phyloP scores from a whole-genome alignment of 1,139 yeast genomes.

The Candida albicans region DNA sequence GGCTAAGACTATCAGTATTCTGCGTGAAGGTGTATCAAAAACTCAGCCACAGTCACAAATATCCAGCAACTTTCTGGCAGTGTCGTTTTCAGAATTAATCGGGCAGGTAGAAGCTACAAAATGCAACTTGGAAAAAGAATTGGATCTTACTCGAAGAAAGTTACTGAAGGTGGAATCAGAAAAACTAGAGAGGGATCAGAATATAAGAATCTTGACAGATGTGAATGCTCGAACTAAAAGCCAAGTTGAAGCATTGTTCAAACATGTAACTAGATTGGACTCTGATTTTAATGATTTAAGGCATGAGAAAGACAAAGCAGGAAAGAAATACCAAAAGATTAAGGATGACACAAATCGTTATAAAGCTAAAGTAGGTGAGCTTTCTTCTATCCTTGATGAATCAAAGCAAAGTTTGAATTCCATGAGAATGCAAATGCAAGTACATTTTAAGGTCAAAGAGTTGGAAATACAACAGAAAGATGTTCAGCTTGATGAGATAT shows the following conservation, averaged over 20 bases:
- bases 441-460: slow-evolving; percentile 7
- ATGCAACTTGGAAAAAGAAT: background rate
- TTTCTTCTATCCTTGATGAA: background rate
- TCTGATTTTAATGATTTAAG: background rate
- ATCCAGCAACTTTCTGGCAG: background rate
- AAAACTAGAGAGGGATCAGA: background rate
- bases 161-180: background rate
- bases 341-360: background rate
- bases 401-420: background rate
- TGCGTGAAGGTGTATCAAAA: too few relatives aligned
- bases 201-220: background rate
- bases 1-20: too few relatives aligned
- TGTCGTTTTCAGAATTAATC: slow-evolving; percentile 1
- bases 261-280: background rate
- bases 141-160: background rate
- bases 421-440: slow-evolving; percentile 2
- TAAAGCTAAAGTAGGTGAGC: background rate
- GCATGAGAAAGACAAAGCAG: background rate
- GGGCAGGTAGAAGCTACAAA: slow-evolving; percentile 1
- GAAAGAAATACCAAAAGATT: background rate
- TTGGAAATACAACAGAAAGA: slow-evolving; percentile 7
- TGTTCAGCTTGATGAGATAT: slow-evolving; percentile 8
- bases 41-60: too few relatives aligned
- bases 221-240: background rate
- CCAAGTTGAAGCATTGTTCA: background rate